phyloP scores from a whole-genome alignment of 2,329 filamentous ascomycete genomes.

The Cadophora malorum region DNA sequence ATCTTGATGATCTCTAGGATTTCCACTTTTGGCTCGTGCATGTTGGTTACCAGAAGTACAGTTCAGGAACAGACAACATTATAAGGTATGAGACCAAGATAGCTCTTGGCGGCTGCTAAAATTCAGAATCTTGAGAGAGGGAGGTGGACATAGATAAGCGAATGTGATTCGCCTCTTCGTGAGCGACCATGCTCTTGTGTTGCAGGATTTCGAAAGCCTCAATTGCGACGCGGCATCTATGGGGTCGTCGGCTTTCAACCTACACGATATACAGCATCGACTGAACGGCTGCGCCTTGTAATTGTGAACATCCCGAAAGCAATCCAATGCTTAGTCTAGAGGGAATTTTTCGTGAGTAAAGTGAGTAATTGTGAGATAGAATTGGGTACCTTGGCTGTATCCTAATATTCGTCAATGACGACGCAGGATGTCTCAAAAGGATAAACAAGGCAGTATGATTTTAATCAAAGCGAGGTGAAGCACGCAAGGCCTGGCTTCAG shows the following conservation, averaged over 20 bases:
- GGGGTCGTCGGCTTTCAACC: conserved; percentile 1
- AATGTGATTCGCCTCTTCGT: not conserved
- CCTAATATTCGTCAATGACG: no score
- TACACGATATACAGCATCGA: not conserved
- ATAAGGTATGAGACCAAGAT: not conserved
- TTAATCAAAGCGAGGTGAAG: no score
- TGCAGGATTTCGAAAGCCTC: not conserved
- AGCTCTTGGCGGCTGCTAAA: not conserved
- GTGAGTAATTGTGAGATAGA: no score
- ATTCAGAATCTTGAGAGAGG: not conserved
- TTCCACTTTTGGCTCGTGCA: not conserved
- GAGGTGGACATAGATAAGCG: not conserved
- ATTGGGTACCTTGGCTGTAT: no score
- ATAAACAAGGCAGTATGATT: no score
- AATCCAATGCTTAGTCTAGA: no score
- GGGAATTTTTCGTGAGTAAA: no score
- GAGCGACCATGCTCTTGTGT: not conserved
- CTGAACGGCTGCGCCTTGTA: not conserved
- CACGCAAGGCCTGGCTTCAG: no score
- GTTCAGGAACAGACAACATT: not conserved
- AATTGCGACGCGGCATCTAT: not conserved
- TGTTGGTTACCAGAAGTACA: not conserved
- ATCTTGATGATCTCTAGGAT: not conserved
- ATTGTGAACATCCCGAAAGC: no score
- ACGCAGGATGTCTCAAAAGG: no score